Base-by-base conservation (phyloP, 768 basidiomycete species). In the Chalciporus piperatus region DNA sequence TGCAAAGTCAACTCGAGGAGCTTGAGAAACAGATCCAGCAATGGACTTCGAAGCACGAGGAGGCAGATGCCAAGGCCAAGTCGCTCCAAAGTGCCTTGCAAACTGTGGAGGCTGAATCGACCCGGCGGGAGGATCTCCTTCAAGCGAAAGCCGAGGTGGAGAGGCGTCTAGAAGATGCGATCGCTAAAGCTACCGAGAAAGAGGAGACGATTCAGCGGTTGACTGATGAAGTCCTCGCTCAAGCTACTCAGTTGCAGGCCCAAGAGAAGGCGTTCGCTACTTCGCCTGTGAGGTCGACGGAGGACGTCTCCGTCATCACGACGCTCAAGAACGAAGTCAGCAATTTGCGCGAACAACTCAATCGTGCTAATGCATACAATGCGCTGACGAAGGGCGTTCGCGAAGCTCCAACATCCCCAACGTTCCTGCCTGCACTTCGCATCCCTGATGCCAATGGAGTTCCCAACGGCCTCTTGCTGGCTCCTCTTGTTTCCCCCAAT, bases 281-380 rank as follows among this genome's bases (percentile, higher is more conserved):
- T 47, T 74, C 81, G 0, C 85, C 89, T 6, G 70, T 74, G 41
- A 82, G 85, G 56, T 85, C 80, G 42, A 79, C 81, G 5, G 95
- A 97, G 59, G 93, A 98, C 63, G 84, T 76, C 57, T 87, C 89
- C 14, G 87, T 96, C 38, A 92, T 98, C 55, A 75, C 84, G 57
- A 87, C 87, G 0, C 81, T 99, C 60, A 94, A 96, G 70, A 89
- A 83, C 59, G 97, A 99, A 75, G 87, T 99, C 59, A 85, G 87
- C 70, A 87, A 75, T 61, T 79, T 98, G 27, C 91, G 93, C 52
- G 97, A 99, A 65, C 96, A 98, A 66, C 83, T 98, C 57, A 95
- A 95, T 61, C 84, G 96, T 28, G 85, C 92, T n/a, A 93, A 95
- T 64, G 92, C 97, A 9, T 80, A 97, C 60, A 92, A 93, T 59